Conservation (phyloP, 202 grass and related monocot genomes). For the Setaria italica region DNA sequence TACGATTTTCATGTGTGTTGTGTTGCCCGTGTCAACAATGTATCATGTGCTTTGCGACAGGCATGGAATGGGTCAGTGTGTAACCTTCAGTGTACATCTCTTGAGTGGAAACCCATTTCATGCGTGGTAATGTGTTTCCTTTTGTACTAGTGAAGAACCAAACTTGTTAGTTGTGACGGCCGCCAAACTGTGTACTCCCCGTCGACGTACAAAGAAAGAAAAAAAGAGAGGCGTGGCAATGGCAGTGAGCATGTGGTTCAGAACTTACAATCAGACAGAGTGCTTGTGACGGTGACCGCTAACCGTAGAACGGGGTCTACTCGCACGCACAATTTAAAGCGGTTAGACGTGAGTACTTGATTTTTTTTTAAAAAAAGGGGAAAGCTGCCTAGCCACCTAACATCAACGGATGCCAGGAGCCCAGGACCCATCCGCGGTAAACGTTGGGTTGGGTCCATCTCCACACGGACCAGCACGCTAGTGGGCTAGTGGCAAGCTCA, state of each 20-base stretch:
- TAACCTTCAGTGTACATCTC: not conserved
- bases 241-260: too few relatives aligned
- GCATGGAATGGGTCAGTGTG: not conserved
- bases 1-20: not conserved
- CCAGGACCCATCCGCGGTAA: not conserved
- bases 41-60: not conserved
- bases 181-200: too few relatives aligned
- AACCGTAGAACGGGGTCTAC: not conserved
- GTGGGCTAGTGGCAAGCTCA: conserved; percentile 7
- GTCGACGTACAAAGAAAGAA: too few relatives aligned
- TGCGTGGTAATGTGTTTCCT: not conserved
- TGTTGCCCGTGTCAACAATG: not conserved
- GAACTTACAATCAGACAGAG: too few relatives aligned
- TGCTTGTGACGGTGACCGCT: too few relatives aligned
- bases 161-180: not conserved
- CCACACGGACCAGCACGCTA: not conserved
- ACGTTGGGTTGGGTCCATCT: conserved; percentile 29
- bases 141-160: not conserved
- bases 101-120: not conserved
- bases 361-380: not conserved
- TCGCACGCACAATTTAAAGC: too few relatives aligned
- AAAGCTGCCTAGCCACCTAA: conserved; percentile 9
- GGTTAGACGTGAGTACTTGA: too few relatives aligned
- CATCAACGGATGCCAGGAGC: not conserved
- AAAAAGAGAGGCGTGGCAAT: too few relatives aligned